phyloP scores from a whole-genome alignment of 257 asterid species.

The Verbena officinalis region DNA sequence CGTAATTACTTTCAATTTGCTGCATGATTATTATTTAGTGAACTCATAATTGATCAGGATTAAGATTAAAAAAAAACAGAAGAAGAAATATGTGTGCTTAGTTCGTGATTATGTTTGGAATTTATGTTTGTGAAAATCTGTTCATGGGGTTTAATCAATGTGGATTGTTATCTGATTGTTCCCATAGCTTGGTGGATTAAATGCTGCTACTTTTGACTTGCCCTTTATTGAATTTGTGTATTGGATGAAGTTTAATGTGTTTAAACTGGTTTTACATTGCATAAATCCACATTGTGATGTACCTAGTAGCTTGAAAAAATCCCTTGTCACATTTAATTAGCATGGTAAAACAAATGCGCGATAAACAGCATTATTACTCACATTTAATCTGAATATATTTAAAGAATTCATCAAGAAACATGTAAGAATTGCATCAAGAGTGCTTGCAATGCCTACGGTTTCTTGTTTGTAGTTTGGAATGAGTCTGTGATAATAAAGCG shows the following conservation, averaged over 20 bases:
- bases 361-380: no score
- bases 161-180: not conserved
- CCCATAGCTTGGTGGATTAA: not conserved
- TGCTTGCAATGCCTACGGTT: not conserved
- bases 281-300: no score
- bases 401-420: not conserved
- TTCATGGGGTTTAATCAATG: constrained; percentile 5
- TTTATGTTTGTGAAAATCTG: not conserved
- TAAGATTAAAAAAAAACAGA: not conserved
- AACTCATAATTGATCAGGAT: not conserved
- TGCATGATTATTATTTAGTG: not conserved
- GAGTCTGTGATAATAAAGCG: not conserved
- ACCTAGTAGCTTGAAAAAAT: no score
- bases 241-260: not conserved
- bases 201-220: not conserved
- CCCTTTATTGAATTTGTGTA: not conserved
- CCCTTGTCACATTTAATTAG: no score
- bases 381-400: no score
- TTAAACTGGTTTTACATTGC: no score
- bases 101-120: not conserved
- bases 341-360: no score
- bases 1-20: not conserved
- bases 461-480: not conserved
- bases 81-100: not conserved
- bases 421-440: not conserved